Base-by-base conservation (phyloP, 2,329 filamentous ascomycete genomes). In the Hyphodiscus sp. region DNA sequence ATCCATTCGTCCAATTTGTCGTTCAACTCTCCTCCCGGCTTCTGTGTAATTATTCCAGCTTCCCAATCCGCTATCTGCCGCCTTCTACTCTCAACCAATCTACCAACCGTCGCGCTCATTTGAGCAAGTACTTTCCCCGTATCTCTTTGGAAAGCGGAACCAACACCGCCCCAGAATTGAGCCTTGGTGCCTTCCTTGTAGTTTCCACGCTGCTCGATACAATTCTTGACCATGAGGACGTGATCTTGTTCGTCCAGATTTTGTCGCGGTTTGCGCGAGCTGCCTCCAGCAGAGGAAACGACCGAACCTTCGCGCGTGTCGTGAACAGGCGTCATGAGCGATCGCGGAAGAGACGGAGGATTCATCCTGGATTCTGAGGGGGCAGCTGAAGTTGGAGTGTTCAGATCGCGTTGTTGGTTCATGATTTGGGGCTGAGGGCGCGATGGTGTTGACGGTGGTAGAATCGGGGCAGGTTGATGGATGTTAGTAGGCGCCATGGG, bases 181-280 rank as follows among this genome's bases (percentile, higher is more conserved):
- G 65, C 63, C 47, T 68, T 68, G 1, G 65, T 66, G 18, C 65
- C 65, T 49, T 67, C 64, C 50, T 68, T 68, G 53, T 59, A 68
- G 44, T 63, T 62, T 13, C 60, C 58, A 38, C 61, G 59, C 49
- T 66, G 63, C 42, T 65, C 62, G 30, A 60, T 58, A 43, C 65
- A 68, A 48, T 64, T 57, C 53, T 65, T 67, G 26, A 68, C 41
- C 63, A 67, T 67, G 5, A 62, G 50, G 20, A 68, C 58, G 43
- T 68, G 65, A 53, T 68, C 65, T 45, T 58, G 61, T 54, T 68
- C 65, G 48, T 66, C 65, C 8, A 68, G 56, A 56, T 68, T 68
- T 48, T 67, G 65, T 18, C 65, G 60, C 29, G 65, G 65, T 60
- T 68, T 68, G 55, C 65, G 64, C 61, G 62, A 50, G 23, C 56